Evolutionary conservation across 192 early-diverging fungal genomes (phyloP), one percentile per base, ranked within the genome.

Genomic region (Mortierella antarctica): DNA sequence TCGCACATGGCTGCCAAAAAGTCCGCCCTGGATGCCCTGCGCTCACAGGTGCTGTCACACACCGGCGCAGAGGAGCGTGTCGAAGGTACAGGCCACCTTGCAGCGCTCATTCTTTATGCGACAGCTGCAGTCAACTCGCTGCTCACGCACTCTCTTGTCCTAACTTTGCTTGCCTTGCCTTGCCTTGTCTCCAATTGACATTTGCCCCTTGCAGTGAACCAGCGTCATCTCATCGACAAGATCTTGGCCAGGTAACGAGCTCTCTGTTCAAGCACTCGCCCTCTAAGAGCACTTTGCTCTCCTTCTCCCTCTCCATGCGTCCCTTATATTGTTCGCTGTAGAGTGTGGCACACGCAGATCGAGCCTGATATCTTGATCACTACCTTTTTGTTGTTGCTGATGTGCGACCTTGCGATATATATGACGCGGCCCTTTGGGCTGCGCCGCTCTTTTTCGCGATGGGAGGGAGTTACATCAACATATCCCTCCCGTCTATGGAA

Each of bases 191-290:
- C 74, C 67, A 45, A 39, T 49, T 5, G 15, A 4, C 20, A 1
- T 14, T 44, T 45, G 5, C n/a, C 48, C 48, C 84, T 89, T 47
- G 74, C 87, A 85, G 95, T 96, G 1, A 97, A 97, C 83, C 95
- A 96, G 78, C 85, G 96, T 17, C 93, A 95, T 83, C 84, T 97
- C 21, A 95, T 97, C 71, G 96, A 97, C 78, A 97, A 97, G 86
- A 95, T 96, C 49, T 85, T 96, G 8, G 94, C 94, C 14, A 83
- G 91, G 85, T 87, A 72, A 40, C 0, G 17, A 49, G 7, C 2
- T 15, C n/a, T 18, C 21, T 8, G 5, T 49, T 13, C 40, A 7
- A 13, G 9, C 4, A 14, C 1, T n/a, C 10, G 14, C 23, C 7
- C 12, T 54, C 18, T 42, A 31, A 31, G 31, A 31, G 31, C 31